Evolutionary conservation across 805 yeast species (phyloP), one percentile per base, ranked within the genome.

Genomic region (Wickerhamiella kazuoi): DNA sequence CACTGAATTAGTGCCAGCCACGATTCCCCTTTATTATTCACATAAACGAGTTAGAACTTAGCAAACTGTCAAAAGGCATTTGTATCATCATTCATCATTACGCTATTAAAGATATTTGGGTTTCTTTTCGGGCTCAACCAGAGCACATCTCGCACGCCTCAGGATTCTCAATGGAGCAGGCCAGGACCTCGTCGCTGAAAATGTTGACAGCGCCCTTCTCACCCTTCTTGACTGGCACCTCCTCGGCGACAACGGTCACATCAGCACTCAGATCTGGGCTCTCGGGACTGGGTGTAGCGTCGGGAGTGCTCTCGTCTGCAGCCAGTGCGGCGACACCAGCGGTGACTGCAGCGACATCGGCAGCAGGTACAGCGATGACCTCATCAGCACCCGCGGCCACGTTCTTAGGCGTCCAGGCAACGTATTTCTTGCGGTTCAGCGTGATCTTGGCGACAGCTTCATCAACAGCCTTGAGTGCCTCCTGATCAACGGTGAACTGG

Each of bases 81-180:
- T n/a, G n/a, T n/a, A n/a, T n/a, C n/a, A n/a, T n/a, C n/a, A n/a
- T n/a, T n/a, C n/a, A n/a, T n/a, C n/a, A n/a, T n/a, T n/a, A n/a
- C n/a, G n/a, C n/a, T n/a, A n/a, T n/a, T n/a, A n/a, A n/a, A n/a
- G n/a, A n/a, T n/a, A n/a, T n/a, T n/a, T n/a, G n/a, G n/a, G n/a
- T n/a, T n/a, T n/a, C n/a, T n/a, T n/a, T n/a, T n/a, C n/a, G n/a
- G n/a, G n/a, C 20, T 45, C 64, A 90, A 67, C 97, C 97, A 44
- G 97, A 87, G 68, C 98, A 90, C 97, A 90, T 90, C 56, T 87
- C 87, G 65, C 98, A 87, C 37, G 97, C 74, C 65, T 82, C 97
- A 43, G 96, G 96, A 66, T 90, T 87, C 43, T 80, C 76, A 59
- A 90, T 84, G 41, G 96, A 93, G 68, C 98, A 87, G 28, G 95